Percentiles rank a stretch among this genome's conserved stretches.
These are phyloP conservation scores for Nymphaea thermarum DNA, from an alignment of 164 flowering plant genomes.

Conservation along the genomic window DNA sequence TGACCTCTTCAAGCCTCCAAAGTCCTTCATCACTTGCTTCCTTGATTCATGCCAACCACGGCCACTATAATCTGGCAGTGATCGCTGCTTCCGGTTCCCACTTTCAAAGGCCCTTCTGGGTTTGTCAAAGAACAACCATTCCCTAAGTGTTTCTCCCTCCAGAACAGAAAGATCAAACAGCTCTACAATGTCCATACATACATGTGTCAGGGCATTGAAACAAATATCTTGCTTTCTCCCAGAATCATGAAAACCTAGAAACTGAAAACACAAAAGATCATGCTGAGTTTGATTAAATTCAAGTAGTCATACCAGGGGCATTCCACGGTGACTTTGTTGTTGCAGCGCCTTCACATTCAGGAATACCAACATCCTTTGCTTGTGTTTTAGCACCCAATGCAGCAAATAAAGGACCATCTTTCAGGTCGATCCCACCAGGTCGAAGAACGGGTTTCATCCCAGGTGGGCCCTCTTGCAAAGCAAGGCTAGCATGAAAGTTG, in stretches of 20 bases:
- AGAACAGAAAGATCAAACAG: constrained; percentile 79
- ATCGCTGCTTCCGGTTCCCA: constrained; percentile 94
- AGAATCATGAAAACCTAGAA: no score
- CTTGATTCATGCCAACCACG: constrained; percentile 99
- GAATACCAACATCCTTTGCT: constrained; percentile 91
- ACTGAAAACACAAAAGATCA: background rate
- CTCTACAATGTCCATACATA: constrained; percentile 31
- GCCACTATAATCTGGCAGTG: constrained; percentile 92
- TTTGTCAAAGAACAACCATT: constrained; percentile 98
- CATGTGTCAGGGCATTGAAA: no score
- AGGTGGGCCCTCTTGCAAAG: constrained; percentile 85
- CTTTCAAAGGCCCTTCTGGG: constrained; percentile 98
- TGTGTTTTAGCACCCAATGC: constrained; percentile 81
- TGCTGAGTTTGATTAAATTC: background rate
- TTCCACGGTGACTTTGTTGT: constrained; percentile 99
- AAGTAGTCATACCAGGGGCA: constrained; percentile 68
- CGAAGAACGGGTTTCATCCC: constrained; percentile 91
- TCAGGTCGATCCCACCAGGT: constrained; percentile 95
- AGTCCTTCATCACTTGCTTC: constrained; percentile 90
- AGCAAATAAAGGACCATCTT: constrained; percentile 85
- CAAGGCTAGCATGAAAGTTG: constrained; percentile 65
- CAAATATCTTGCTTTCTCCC: no score
- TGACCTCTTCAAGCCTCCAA: constrained; percentile 85
- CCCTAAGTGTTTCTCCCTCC: constrained; percentile 86
- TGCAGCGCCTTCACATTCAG: constrained; percentile 99